Evolutionary conservation across 257 asterid genomes (phyloP).

Genomic region (Gynochthodes officinalis): DNA sequence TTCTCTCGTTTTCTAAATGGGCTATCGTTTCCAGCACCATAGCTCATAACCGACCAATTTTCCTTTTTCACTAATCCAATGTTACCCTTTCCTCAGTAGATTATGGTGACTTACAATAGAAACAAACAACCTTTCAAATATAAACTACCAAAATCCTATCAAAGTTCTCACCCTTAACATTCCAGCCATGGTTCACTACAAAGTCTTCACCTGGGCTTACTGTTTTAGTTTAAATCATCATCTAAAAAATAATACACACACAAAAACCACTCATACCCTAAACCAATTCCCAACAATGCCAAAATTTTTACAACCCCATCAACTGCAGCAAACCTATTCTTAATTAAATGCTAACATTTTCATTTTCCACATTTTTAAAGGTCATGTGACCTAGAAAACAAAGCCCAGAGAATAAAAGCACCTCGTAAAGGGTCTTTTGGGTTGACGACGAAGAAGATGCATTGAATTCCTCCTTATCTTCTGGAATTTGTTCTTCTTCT

Average conservation of each 20-base stretch:
- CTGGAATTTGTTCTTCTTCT: conserved; percentile 44
- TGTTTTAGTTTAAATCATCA: too few species aligned
- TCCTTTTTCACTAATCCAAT: not conserved
- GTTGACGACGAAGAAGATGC: conserved; percentile 43
- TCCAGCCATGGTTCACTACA: not conserved
- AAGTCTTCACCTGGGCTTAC: too few species aligned
- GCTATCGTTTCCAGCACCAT: not conserved
- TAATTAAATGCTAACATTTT: not conserved
- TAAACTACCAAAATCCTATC: not conserved
- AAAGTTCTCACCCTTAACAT: not conserved
- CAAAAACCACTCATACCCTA: too few species aligned
- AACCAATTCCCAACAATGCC: not conserved
- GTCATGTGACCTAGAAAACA: not conserved
- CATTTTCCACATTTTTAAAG: not conserved
- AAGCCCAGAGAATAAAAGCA: not conserved
- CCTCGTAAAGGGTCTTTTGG: conserved; percentile 72
- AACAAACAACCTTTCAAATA: not conserved
- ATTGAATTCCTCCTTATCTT: conserved; percentile 21
- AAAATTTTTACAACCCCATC: not conserved
- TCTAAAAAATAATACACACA: too few species aligned
- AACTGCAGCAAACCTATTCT: not conserved
- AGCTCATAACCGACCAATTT: not conserved
- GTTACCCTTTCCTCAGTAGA: not conserved
- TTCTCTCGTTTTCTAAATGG: not conserved
- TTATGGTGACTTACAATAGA: not conserved